Percentiles rank a stretch among this genome's conserved stretches.
phyloP scores from a whole-genome alignment of 2,329 filamentous ascomycete genomes.

The Pyrenophora graminea region DNA sequence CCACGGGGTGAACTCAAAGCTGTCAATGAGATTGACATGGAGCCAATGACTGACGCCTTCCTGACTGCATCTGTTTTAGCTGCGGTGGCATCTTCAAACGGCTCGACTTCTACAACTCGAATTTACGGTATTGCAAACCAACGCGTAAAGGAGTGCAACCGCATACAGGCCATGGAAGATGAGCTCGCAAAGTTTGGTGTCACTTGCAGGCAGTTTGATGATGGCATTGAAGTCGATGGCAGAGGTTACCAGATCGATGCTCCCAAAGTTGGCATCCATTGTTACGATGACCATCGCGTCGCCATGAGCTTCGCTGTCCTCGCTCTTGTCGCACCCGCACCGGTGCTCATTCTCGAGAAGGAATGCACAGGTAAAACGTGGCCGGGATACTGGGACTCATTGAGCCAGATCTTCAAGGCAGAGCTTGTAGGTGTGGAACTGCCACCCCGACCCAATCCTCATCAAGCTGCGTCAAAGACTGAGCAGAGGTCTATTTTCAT shows the following conservation, averaged over 20 bases:
- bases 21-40: constrained; percentile 89
- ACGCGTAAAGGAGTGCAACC: constrained; percentile 96
- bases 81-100: constrained; percentile 78
- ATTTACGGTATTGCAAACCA: constrained; percentile 98
- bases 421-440: constrained; percentile 74
- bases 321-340: constrained; percentile 69
- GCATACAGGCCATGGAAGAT: constrained; percentile 92
- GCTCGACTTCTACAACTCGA: constrained; percentile 66
- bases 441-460: constrained; percentile 40
- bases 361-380: constrained; percentile 97
- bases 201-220: constrained; percentile 81
- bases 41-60: constrained; percentile 99
- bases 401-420: constrained; percentile 78
- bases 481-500: constrained; percentile 78
- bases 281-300: constrained; percentile 96
- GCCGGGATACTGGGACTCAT: constrained; percentile 97
- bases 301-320: constrained; percentile 98
- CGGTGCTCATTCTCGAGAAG: constrained; percentile 81
- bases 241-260: constrained; percentile 56
- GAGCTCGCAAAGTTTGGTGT: constrained; percentile 94
- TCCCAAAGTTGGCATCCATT: constrained; percentile 71
- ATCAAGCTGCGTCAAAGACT: constrained; percentile 29
- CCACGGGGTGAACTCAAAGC: constrained; percentile 71
- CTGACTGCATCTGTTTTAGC: constrained; percentile 91
- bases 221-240: constrained; percentile 81